Percentiles rank a stretch among this genome's conserved stretches.
Evolutionary conservation across 768 basidiomycete species (phyloP).

Genomic region (Trametes elegans): DNA sequence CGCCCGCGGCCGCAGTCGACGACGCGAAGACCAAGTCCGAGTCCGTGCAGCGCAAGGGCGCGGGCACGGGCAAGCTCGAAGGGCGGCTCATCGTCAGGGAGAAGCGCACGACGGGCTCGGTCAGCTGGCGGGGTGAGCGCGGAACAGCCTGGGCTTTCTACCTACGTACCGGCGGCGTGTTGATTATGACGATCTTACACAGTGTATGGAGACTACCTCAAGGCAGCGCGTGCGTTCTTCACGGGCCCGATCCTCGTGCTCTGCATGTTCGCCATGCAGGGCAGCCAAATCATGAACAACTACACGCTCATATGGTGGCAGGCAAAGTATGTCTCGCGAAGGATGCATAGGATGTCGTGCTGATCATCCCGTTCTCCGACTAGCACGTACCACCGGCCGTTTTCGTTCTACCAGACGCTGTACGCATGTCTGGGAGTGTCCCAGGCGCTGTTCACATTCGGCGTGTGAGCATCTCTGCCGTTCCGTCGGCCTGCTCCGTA

Average conservation of each 20-base stretch:
- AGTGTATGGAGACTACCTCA: slow-evolving; percentile 63
- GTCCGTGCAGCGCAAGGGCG: slow-evolving; percentile 33
- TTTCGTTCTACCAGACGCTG: slow-evolving; percentile 61
- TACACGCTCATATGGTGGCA: slow-evolving; percentile 78
- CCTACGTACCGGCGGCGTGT: not conserved
- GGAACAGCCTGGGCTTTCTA: not conserved
- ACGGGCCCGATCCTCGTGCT: slow-evolving; percentile 52
- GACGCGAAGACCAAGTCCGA: slow-evolving; percentile 39
- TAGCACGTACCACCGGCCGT: slow-evolving; percentile 46
- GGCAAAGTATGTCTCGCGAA: slow-evolving; percentile 39
- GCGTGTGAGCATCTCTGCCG: slow-evolving; percentile 39
- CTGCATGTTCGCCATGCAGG: slow-evolving; percentile 57
- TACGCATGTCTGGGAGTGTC: slow-evolving; percentile 62
- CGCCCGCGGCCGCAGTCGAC: slow-evolving; percentile 26
- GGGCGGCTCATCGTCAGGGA: slow-evolving; percentile 68
- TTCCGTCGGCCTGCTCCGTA: not conserved
- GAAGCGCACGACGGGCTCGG: slow-evolving; percentile 61
- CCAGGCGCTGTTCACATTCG: slow-evolving; percentile 57
- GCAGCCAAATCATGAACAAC: slow-evolving; percentile 55
- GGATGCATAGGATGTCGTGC: not conserved
- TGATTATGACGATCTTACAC: not conserved
- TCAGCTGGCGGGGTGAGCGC: slow-evolving; percentile 44
- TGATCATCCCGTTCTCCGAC: not conserved
- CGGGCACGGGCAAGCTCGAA: slow-evolving; percentile 61
- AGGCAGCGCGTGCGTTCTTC: slow-evolving; percentile 49